Conservation (phyloP, 2,329 filamentous ascomycete species). For the Aspergillus sp. region DNA sequence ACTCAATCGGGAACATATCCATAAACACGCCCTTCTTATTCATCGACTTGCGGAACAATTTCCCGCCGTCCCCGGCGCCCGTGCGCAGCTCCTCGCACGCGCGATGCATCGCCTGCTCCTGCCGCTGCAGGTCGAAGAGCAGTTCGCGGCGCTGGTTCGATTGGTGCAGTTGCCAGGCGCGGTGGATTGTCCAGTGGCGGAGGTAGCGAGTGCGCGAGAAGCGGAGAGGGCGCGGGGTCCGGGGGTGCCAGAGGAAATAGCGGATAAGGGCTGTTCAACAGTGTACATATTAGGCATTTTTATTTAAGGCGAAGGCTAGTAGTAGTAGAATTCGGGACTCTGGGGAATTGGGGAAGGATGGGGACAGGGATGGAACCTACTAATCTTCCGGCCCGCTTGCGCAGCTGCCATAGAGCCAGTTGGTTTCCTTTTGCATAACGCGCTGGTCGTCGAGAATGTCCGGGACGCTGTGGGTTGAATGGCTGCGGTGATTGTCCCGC, state of each 20-base stretch:
- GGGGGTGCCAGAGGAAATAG: constrained; percentile 61
- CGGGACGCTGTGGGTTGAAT: constrained; percentile 14
- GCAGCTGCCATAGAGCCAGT: constrained; percentile 9
- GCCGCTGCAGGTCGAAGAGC: constrained; percentile 64
- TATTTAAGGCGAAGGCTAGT: constrained; percentile 7
- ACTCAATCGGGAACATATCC: constrained; percentile 79
- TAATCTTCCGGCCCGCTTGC: constrained; percentile 34
- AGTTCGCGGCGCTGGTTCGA: constrained; percentile 57
- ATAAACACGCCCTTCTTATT: constrained; percentile 78
- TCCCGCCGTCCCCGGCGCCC: constrained; percentile 42
- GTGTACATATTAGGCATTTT: constrained; percentile 3
- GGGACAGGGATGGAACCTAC: constrained; percentile 24
- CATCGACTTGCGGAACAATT: constrained; percentile 79
- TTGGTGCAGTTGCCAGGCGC: constrained; percentile 79
- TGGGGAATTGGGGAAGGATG: not conserved
- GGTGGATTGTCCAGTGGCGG: constrained; percentile 98
- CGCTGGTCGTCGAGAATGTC: constrained; percentile 34
- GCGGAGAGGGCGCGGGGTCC: constrained; percentile 67
- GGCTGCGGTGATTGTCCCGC: constrained; percentile 16
- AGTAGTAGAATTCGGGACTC: not conserved
- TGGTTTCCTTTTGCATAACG: constrained; percentile 33
- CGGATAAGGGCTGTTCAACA: constrained; percentile 50
- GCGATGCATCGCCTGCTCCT: constrained; percentile 71
- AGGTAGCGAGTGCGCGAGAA: constrained; percentile 81
- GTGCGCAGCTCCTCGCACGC: constrained; percentile 77